These are phyloP conservation scores for Kwoniella bestiolae DNA, from an alignment of 768 basidiomycete genomes.

Conservation along the genomic window DNA sequence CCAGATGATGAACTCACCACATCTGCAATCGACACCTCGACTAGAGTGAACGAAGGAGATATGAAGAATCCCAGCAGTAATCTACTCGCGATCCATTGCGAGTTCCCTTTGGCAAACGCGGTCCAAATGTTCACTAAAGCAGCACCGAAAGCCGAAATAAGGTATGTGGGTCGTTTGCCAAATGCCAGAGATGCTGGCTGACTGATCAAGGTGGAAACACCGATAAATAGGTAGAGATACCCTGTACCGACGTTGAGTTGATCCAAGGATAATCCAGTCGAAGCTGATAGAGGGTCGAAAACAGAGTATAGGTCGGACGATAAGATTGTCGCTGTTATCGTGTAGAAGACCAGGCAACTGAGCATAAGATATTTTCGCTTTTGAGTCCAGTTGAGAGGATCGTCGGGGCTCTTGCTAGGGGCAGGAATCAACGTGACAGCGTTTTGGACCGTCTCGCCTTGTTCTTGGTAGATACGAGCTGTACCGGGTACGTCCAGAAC, in stretches of 20 bases:
- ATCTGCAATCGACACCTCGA: constrained; percentile 29
- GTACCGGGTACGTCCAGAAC: constrained; percentile 15
- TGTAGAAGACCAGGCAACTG: constrained; percentile 22
- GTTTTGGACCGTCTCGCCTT: constrained; percentile 11
- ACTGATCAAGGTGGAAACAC: constrained; percentile 16
- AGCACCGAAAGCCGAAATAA: constrained; percentile 16
- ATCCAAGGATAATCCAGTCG: constrained; percentile 25
- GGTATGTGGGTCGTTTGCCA: constrained; percentile 22
- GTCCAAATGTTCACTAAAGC: constrained; percentile 27
- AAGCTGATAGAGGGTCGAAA: constrained; percentile 17
- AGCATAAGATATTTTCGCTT: constrained; percentile 20
- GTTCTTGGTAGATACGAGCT: constrained; percentile 3
- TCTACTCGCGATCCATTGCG: constrained; percentile 25
- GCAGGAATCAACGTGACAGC: constrained; percentile 20
- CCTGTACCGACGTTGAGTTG: constrained; percentile 26
- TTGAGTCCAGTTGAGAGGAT: constrained; percentile 24
- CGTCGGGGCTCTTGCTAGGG: constrained; percentile 21
- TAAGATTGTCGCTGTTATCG: constrained; percentile 13
- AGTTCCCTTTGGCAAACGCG: constrained; percentile 12
- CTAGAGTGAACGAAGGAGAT: constrained; percentile 23
- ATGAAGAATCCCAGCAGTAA: constrained; percentile 23
- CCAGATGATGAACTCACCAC: constrained; percentile 1
- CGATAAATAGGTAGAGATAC: constrained; percentile 28
- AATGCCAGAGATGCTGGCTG: constrained; percentile 28
- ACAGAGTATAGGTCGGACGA: constrained; percentile 24